Evolutionary conservation across 1,284 basidiomycete species (phyloP), one percentile per base, ranked within the genome.

Genomic region (Phellinidium pouzarii): DNA sequence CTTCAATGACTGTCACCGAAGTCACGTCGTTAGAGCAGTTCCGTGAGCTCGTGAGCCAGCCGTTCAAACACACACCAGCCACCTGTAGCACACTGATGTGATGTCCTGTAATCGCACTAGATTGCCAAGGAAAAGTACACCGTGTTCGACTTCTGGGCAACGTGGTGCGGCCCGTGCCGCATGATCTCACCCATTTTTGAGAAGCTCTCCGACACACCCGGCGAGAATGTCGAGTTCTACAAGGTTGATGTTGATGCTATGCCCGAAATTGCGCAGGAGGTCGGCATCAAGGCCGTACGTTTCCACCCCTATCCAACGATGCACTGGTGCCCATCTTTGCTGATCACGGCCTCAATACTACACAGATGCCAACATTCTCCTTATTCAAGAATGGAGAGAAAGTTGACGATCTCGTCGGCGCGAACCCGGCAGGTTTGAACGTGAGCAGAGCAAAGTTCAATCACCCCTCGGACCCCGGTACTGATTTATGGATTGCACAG

Each of bases 231-330:
- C 68, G 73, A 70, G 52, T 88, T 85, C 70, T 89, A 83, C 78
- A 93, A 93, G 72, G 85, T 94, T 61, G 86, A 92, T 66, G 79
- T 87, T 47, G 89, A 92, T 64, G 76, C 69, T 42, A 75, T 75
- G 48, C 59, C 64, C 9, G 70, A 75, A 4, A 76, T 84, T 54
- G 65, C 75, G 6, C 67, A 79, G 62, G 85, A 86, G 66, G 79
- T 85, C 53, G 80, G 79, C 49, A 80, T 96, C 69, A 78, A 79
- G 62, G 84, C 85, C 49, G 81, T 83, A 63, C 58, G 79, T 71
- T 11, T 34, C 14, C 3, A 11, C 14, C 7, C 7, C 7, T 34
- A 3, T 34, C 44, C 48, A 22, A n/a, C n/a, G 7, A 7, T 11
- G 37, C 41, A 6, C 34, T 17, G 17, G 6, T 6, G 20, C 8